Base-by-base conservation (phyloP, 2,329 filamentous ascomycete species). In the Huntiella bhutanensis region DNA sequence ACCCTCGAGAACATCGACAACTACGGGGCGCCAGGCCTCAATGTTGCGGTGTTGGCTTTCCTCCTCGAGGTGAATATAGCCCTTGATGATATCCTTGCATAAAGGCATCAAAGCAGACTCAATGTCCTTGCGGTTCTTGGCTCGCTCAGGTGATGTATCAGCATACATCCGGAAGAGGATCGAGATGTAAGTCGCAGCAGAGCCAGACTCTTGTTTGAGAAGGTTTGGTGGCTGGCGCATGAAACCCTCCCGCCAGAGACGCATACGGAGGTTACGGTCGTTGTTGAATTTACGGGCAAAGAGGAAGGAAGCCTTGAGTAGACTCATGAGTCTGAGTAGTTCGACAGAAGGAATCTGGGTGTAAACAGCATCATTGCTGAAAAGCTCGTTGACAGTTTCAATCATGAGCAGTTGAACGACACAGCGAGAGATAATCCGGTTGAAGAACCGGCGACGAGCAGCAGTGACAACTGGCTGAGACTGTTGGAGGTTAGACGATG, bases 141-240 rank as follows among this genome's bases (percentile, higher is more conserved):
- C 77, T 44, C 91, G 75, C 62, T 95, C 87, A 5, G 82, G 78
- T 34, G 80, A 75, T 51, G 82, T 80, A 57, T 99, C 91, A 41
- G 84, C 82, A 62, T 94, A 98, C 91, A 99, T 98, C 43, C 91
- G 74, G 64, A 98, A 85, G 22, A 99, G 67, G 53, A 99, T 98
- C 51, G 82, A 82, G 33, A 98, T 85, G 59, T 98, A 99, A 1
- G 92, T 95, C 2, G 84, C 83, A 1, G 91, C 91, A 47, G 81
- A 83, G 36, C 91, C 88, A 51, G 77, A 84, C 64, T 99, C 91
- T 60, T 99, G 91, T 65, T 98, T 98, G 28, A 99, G 72, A 10
- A 99, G 69, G 56, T 99, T 99, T 2, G 91, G 91, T 12, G 91
- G 88, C 59, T 98, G 91, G 64, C 93, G 94, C 91, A 99, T 99